Base-by-base conservation (phyloP, 768 basidiomycete genomes). In the Leccinum variicolor region DNA sequence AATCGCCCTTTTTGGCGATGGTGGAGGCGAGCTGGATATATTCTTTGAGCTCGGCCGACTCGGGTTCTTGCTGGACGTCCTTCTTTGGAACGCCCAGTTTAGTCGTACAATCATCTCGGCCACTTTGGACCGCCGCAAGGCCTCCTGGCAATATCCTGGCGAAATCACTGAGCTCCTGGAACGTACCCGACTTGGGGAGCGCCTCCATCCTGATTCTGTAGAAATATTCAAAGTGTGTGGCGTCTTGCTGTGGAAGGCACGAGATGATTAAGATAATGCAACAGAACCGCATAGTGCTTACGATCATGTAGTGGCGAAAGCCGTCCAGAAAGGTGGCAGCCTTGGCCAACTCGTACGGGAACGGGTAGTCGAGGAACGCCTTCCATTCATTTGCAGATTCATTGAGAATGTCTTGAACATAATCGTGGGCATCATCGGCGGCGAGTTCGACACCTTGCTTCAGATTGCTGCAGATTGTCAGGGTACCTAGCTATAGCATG, bases 291-390 rank as follows among this genome's bases (percentile, higher is more conserved):
- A 9, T 15, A 6, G 3, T 5, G 21, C 57, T 43, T 33, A 58
- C 57, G 23, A 58, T 50, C 48, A 50, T 58, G 13, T 57, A 57
- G 39, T 58, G 57, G 6, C 57, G 46, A 43, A 57, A 58, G 17
- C 57, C 55, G 13, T 50, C 50, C 14, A 50, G 19, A 21, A 31
- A 15, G 14, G 55, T 28, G 5, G 29, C 4, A 9, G 14, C 57
- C 5, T 29, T 58, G 39, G 57, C 55, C 25, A 58, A 10, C 3
- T 15, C 2, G 5, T 3, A 6, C 10, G 55, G 55, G 55, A 58
- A 58, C n/a, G 48, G 23, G 23, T 50, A 11, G 0, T 13, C 1
- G 0, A 5, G 31, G 6, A 26, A 45, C 3, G 6, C 14, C 10
- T 9, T 13, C 57, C 57, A 50, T 2, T 5, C 31, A 1, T 25